Base-by-base conservation (phyloP, 202 grass and related monocot genomes). In the Alloteropsis angusta region DNA sequence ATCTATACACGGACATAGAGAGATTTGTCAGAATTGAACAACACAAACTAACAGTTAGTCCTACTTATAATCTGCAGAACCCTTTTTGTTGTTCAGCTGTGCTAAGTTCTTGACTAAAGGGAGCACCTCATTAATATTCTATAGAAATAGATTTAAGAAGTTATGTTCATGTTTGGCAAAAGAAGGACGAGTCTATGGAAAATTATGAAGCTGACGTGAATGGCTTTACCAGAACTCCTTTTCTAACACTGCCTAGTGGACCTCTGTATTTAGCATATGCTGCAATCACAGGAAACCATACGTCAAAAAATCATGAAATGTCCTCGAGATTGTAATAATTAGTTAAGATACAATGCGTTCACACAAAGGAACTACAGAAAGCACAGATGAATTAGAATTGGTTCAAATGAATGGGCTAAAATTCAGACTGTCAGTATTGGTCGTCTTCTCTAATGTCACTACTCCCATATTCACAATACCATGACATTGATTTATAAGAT, bases 231-330 rank as follows among this genome's bases (percentile, higher is more conserved):
- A 98, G 65, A 25, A 93, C 95, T 78, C 95, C 95, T 89, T 98
- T 98, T 75, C 95, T 93, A 76, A 98, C 95, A 81, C 82, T 94
- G 80, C 95, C 95, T 32, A 98, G 85, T 71, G 35, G 76, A 64
- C 95, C 95, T 80, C 90, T 89, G 88, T 90, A 89, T 88, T 98
- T 98, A 58, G 95, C 89, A 89, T 98, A 98, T 65, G 85, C 95
- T 98, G 92, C 82, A 93, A 61, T 65, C 53, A 79, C 2, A 83
- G 25, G 67, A n/a, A 92, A 76, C 44, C 52, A 48, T 57, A 30
- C 0, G 39, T 82, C 41, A 82, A 77, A 68, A 60, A 68, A 49
- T 44, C n/a, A 54, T 63, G 6, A 70, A 38, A n/a, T 61, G 16
- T 46, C 49, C 41, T 60, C 60, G 66, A 74, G n/a, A 37, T 14